Conservation (phyloP, 2,329 filamentous ascomycete genomes). For the Epichloe gansuensis region DNA sequence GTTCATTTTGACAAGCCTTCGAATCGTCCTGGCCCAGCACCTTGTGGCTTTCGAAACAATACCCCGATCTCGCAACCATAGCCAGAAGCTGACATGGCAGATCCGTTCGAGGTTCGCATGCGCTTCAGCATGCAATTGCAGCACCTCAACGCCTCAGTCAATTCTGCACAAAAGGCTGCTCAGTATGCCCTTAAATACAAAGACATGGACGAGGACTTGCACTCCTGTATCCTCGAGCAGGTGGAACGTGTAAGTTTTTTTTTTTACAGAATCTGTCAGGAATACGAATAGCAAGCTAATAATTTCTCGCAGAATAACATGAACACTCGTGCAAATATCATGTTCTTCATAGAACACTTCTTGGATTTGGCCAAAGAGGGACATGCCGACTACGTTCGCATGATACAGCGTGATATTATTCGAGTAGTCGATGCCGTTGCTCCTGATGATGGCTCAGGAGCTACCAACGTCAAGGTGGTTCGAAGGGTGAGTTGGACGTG, state of each 20-base stretch:
- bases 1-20: neutral
- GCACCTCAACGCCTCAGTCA: conserved; percentile 80
- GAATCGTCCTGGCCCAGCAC: neutral
- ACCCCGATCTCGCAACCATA: neutral
- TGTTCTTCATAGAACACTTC: conserved; percentile 97
- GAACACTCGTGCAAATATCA: conserved; percentile 96
- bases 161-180: conserved; percentile 81
- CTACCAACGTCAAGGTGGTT: conserved; percentile 88
- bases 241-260: conserved; percentile 53
- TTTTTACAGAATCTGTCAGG: neutral
- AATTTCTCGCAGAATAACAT: conserved; percentile 58
- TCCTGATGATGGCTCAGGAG: conserved; percentile 72
- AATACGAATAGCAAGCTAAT: neutral
- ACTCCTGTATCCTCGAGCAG: conserved; percentile 94
- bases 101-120: conserved; percentile 97
- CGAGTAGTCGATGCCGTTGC: conserved; percentile 86
- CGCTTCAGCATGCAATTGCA: conserved; percentile 86
- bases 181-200: conserved; percentile 89
- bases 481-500: conserved; percentile 46
- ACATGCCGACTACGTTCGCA: conserved; percentile 71
- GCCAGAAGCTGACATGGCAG: conserved; percentile 33
- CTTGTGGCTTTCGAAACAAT: neutral
- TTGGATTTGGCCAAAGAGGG: conserved; percentile 72
- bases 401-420: conserved; percentile 90
- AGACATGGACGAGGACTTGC: conserved; percentile 92